These are phyloP conservation scores for Chrysosporium keratinophilum DNA, from an alignment of 2,329 filamentous ascomycete species.

Conservation along the genomic window DNA sequence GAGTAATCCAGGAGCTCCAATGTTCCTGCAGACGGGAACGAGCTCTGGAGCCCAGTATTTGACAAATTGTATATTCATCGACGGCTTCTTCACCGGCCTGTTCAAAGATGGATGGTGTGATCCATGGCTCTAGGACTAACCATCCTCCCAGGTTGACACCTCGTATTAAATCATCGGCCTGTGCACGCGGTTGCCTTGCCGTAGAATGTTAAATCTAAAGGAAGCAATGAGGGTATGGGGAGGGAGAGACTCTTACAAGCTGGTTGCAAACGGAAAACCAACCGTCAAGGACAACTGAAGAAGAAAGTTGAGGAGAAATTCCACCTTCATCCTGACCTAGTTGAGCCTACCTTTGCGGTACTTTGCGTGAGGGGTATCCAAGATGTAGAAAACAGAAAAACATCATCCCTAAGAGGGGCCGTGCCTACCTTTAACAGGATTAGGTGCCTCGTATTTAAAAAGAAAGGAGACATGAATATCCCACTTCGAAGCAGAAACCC, in stretches of 20 bases:
- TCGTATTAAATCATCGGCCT: constrained; percentile 33
- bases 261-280: constrained; percentile 8
- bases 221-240: constrained; percentile 39
- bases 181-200: background rate
- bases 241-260: constrained; percentile 48
- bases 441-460: background rate
- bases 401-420: background rate
- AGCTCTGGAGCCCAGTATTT: constrained; percentile 43
- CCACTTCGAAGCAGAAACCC: background rate
- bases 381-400: background rate
- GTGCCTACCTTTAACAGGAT: background rate
- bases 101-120: constrained; percentile 52
- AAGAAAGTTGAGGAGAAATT: background rate
- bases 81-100: constrained; percentile 39
- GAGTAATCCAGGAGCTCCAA: constrained; percentile 50
- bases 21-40: constrained; percentile 42
- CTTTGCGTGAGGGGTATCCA: background rate
- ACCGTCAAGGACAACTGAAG: background rate
- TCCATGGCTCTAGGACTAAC: constrained; percentile 56
- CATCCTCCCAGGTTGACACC: constrained; percentile 58
- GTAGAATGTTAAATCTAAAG: background rate
- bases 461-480: background rate
- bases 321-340: background rate
- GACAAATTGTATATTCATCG: constrained; percentile 48
- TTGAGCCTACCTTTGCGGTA: background rate